Conservation (phyloP, 2,329 filamentous ascomycete genomes). For the Diplocarpon mali region DNA sequence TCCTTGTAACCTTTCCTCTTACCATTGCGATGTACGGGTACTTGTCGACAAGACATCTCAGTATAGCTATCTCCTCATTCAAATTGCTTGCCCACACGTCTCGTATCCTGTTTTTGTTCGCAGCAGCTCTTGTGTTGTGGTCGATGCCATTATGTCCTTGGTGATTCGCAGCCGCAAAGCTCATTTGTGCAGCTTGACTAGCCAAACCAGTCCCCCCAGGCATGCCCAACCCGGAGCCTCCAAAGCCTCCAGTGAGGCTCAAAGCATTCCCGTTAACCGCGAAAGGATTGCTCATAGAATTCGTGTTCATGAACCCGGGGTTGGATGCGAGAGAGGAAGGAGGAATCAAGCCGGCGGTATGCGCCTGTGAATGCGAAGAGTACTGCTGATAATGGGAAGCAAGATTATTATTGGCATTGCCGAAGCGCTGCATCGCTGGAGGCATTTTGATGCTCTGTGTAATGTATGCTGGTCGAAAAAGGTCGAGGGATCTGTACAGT, state of each 20-base stretch:
- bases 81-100: conserved; percentile 95
- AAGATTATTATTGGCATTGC: conserved; percentile 26
- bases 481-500: conserved; percentile 22
- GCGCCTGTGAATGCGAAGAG: conserved; percentile 34
- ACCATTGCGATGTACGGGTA: conserved; percentile 98
- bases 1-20: conserved; percentile 29
- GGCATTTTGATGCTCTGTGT: conserved; percentile 26
- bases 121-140: conserved; percentile 43
- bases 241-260: conserved; percentile 45
- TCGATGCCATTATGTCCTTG: conserved; percentile 44
- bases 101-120: conserved; percentile 69
- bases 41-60: conserved; percentile 75
- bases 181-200: conserved; percentile 79
- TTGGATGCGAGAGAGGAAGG: conserved; percentile 52
- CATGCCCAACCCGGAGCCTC: conserved; percentile 40
- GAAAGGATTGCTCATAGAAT: conserved; percentile 59
- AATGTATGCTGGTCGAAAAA: conserved; percentile 25
- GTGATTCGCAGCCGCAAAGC: conserved; percentile 63
- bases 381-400: conserved; percentile 34
- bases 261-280: conserved; percentile 40
- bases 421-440: conserved; percentile 28
- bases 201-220: conserved; percentile 59
- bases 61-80: conserved; percentile 75
- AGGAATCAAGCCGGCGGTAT: conserved; percentile 35
- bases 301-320: conserved; percentile 60